These are phyloP conservation scores for Apiotrichum siamense DNA, from an alignment of 1,284 basidiomycete species.

Conservation along the genomic window DNA sequence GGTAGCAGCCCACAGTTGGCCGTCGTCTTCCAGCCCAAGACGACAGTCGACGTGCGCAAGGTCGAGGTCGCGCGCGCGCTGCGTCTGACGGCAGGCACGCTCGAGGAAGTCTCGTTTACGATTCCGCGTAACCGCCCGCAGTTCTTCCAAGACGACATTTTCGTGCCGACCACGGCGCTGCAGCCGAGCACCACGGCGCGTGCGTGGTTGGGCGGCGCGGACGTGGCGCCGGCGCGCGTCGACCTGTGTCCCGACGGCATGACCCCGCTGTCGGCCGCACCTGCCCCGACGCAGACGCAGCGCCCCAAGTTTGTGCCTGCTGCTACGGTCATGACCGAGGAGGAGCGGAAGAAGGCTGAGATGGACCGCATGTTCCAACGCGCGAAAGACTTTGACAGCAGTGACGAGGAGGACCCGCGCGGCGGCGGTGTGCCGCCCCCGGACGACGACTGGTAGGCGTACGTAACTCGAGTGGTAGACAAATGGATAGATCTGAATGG, in stretches of 20 bases:
- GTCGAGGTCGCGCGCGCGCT: conserved; percentile 48
- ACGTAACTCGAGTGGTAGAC: no score
- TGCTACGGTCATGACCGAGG: conserved; percentile 36
- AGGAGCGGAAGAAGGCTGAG: conserved; percentile 36
- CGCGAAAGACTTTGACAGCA: conserved; percentile 37
- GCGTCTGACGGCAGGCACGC: conserved; percentile 43
- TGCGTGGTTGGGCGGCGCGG: conserved; percentile 41
- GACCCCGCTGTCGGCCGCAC: conserved; percentile 39
- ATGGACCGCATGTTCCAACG: conserved; percentile 44
- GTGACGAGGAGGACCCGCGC: conserved; percentile 29
- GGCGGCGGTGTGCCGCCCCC: conserved; percentile 25
- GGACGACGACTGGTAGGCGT: conserved; percentile 40
- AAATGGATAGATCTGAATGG: no score
- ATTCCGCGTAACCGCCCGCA: conserved; percentile 49
- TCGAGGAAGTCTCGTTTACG: conserved; percentile 49
- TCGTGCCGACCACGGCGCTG: conserved; percentile 41
- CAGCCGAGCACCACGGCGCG: conserved; percentile 19
- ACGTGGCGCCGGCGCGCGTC: conserved; percentile 15
- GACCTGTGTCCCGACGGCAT: conserved; percentile 45
- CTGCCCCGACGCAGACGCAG: conserved; percentile 21
- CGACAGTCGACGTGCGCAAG: conserved; percentile 42
- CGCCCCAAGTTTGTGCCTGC: conserved; percentile 41
- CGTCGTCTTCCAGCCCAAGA: conserved; percentile 47
- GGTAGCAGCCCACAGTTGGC: conserved; percentile 43
- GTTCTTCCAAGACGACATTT: conserved; percentile 53